Percentiles rank a stretch among this genome's conserved stretches.
Evolutionary conservation across 352 stramenopile genomes (phyloP).

Genomic region (Plasmopara halstedii): DNA sequence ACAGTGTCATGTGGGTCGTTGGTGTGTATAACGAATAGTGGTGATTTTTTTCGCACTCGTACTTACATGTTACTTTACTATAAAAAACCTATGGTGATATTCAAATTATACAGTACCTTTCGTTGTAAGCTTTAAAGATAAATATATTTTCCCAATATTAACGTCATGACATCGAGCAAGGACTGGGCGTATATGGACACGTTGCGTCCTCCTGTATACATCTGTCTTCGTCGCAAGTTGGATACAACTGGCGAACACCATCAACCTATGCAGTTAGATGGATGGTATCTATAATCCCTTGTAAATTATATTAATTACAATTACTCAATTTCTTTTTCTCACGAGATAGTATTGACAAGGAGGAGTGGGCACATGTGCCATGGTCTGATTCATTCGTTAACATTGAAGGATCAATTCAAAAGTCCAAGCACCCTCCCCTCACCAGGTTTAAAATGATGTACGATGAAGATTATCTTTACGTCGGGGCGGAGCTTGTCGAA

Average conservation of each 20-base stretch:
- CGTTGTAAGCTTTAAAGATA: no score
- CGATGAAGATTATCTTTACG: conserved; percentile 65
- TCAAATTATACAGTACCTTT: no score
- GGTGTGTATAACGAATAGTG: no score
- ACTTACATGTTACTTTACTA: no score
- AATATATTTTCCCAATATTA: no score
- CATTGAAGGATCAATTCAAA: conserved; percentile 49
- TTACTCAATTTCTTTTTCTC: background rate
- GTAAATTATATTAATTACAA: background rate
- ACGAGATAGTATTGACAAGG: conserved; percentile 42
- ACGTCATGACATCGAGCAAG: conserved; percentile 13
- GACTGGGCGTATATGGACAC: conserved; percentile 48
- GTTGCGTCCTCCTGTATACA: conserved; percentile 55
- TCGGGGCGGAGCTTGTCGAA: conserved; percentile 59
- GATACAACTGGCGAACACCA: conserved; percentile 13
- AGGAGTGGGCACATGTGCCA: conserved; percentile 53
- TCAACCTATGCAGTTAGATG: conserved; percentile 39
- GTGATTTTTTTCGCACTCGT: no score
- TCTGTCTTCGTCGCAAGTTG: conserved; percentile 47
- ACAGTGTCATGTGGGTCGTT: no score
- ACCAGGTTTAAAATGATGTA: conserved; percentile 82
- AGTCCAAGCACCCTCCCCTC: conserved; percentile 33
- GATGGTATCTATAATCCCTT: conserved; percentile 20
- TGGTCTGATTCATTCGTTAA: conserved; percentile 74
- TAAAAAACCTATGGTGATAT: no score